phyloP scores from a whole-genome alignment of 2,329 filamentous ascomycete genomes.

The Cytospora piceicola region DNA sequence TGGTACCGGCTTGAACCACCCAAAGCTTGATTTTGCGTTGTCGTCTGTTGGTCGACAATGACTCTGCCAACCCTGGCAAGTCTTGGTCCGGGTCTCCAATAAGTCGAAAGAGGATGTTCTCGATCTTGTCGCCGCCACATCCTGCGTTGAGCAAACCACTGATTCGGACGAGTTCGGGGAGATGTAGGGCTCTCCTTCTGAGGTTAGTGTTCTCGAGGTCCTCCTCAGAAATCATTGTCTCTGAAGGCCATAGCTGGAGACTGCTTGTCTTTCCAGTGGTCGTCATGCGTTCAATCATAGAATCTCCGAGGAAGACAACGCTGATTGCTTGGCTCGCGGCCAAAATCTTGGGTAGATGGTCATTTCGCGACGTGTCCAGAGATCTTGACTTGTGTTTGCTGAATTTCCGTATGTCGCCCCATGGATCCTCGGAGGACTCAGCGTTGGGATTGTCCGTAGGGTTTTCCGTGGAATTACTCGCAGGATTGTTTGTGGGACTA shows the following conservation, averaged over 20 bases:
- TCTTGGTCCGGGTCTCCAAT: conserved; percentile 15
- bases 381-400: conserved; percentile 9
- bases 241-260: conserved; percentile 31
- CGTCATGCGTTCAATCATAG: conserved; percentile 35
- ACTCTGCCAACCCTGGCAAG: conserved; percentile 1
- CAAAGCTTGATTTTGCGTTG: conserved; percentile 28
- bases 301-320: conserved; percentile 33
- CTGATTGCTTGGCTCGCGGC: not conserved
- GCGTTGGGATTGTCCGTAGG: not conserved
- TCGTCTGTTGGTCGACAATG: not conserved
- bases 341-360: not conserved
- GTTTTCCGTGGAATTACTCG: too few relatives aligned
- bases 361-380: not conserved
- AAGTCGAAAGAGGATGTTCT: conserved; percentile 34
- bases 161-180: conserved; percentile 4
- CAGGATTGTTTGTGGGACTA: not conserved
- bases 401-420: not conserved
- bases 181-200: too few relatives aligned
- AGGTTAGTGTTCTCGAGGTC: not conserved
- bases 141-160: conserved; percentile 32
- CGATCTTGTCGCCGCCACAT: conserved; percentile 35
- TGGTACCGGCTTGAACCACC: conserved; percentile 33
- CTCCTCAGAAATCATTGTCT: conserved; percentile 6
- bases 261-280: conserved; percentile 30
- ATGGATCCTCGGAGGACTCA: not conserved